Conservation (phyloP, 1,139 yeast species). For the Pichia sp. region DNA sequence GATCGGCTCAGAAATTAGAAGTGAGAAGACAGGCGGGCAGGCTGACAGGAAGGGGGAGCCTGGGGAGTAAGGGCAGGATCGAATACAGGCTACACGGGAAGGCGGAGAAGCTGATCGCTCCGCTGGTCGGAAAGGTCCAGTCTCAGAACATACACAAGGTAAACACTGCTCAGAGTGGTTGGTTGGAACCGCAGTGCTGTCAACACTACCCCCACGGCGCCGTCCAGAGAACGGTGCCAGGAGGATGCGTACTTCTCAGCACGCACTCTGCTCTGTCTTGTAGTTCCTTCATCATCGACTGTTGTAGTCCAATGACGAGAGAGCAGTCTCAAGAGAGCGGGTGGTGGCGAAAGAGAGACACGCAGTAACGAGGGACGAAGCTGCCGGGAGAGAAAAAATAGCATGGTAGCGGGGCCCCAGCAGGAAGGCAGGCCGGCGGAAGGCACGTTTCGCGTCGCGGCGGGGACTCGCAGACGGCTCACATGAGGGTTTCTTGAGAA, state of each 20-base stretch:
- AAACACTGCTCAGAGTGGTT: slow-evolving; percentile 4
- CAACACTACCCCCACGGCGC: slow-evolving; percentile 6
- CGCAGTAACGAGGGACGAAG: no score
- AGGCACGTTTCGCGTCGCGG: no score
- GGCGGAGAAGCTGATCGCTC: no score
- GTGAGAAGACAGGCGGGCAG: not conserved
- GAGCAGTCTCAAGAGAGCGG: not conserved
- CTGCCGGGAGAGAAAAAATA: no score
- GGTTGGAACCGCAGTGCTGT: slow-evolving; percentile 2
- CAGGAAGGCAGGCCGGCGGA: no score
- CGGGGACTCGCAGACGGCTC: no score
- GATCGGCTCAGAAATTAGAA: not conserved
- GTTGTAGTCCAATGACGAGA: slow-evolving; percentile 10
- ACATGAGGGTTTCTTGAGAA: no score
- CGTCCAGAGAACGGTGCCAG: not conserved
- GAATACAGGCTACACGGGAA: no score
- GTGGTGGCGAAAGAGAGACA: no score
- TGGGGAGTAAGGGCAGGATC: no score
- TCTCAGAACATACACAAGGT: slow-evolving; percentile 6
- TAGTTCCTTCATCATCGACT: slow-evolving; percentile 12
- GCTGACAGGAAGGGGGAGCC: not conserved
- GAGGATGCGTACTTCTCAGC: slow-evolving; percentile 9
- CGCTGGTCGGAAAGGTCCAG: not conserved
- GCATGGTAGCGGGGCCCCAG: no score
- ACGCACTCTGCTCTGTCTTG: slow-evolving; percentile 2